Conservation (phyloP, 176 grass and related monocot genomes). For the Thalia dealbata region DNA sequence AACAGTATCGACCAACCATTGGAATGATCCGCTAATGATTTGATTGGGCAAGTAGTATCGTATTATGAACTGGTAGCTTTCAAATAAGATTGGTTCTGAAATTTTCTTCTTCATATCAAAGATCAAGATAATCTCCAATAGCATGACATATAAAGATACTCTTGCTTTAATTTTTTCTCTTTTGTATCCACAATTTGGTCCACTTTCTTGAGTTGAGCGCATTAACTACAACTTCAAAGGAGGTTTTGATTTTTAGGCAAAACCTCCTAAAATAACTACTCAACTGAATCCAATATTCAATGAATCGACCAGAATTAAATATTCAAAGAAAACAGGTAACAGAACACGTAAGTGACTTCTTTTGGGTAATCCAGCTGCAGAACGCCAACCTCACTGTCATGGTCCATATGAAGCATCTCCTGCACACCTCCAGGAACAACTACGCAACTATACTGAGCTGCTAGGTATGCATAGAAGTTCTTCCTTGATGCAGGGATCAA, state of each 20-base stretch:
- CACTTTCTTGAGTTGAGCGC: too few relatives aligned
- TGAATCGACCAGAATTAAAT: too few relatives aligned
- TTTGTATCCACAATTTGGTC: background rate
- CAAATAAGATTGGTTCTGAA: too few relatives aligned
- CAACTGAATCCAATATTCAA: too few relatives aligned
- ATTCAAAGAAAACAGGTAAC: background rate
- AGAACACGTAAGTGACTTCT: background rate
- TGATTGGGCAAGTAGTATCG: background rate
- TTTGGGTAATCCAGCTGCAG: background rate
- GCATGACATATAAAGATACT: too few relatives aligned
- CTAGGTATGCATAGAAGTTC: slow-evolving; percentile 57
- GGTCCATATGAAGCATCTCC: slow-evolving; percentile 92
- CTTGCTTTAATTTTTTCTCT: background rate
- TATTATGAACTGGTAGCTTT: background rate
- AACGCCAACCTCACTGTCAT: slow-evolving; percentile 53
- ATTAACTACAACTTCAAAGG: too few relatives aligned
- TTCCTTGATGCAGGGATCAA: slow-evolving; percentile 63
- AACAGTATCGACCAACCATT: background rate
- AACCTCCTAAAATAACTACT: too few relatives aligned
- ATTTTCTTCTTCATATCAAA: too few relatives aligned
- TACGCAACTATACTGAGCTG: slow-evolving; percentile 55
- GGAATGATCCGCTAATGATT: background rate
- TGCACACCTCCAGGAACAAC: slow-evolving; percentile 89
- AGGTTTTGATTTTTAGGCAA: too few relatives aligned
- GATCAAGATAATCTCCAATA: too few relatives aligned